These are phyloP conservation scores for Blastobotrys petasosporus DNA, from an alignment of 1,139 yeast species.

Conservation along the genomic window DNA sequence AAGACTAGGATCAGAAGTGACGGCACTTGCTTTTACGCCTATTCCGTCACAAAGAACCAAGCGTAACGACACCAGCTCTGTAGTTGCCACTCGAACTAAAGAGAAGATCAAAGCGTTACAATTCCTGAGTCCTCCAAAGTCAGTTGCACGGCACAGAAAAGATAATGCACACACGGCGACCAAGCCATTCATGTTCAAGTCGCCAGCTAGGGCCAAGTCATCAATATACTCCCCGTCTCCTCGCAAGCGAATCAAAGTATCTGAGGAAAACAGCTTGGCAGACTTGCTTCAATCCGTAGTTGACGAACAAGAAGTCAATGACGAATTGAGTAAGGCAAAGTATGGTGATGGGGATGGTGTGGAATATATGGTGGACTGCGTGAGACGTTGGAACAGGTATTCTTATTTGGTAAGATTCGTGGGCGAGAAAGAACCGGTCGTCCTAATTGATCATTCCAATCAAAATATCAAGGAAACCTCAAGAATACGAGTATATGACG, in stretches of 20 bases:
- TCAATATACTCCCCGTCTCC: slow-evolving; percentile 10
- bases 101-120: background rate
- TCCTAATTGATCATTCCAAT: slow-evolving; percentile 5
- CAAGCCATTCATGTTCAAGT: background rate
- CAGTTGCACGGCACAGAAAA: background rate
- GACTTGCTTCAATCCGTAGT: slow-evolving; percentile 9
- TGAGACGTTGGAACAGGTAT: slow-evolving; percentile 8
- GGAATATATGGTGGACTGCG: background rate
- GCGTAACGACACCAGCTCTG: background rate
- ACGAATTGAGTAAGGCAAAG: background rate
- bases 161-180: background rate
- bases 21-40: no score
- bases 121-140: background rate
- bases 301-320: slow-evolving; percentile 8
- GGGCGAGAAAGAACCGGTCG: background rate
- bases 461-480: background rate
- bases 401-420: slow-evolving; percentile 1
- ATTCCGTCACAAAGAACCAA: no score
- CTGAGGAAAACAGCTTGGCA: slow-evolving; percentile 3
- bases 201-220: background rate
- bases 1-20: no score
- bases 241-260: slow-evolving; percentile 1
- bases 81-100: background rate
- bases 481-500: background rate
- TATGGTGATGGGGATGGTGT: background rate